A percentile compares a stretch with the other conserved stretches of the same genome.
These are phyloP conservation scores for Mycena crocata DNA, from an alignment of 768 basidiomycete genomes.

Conservation along the genomic window DNA sequence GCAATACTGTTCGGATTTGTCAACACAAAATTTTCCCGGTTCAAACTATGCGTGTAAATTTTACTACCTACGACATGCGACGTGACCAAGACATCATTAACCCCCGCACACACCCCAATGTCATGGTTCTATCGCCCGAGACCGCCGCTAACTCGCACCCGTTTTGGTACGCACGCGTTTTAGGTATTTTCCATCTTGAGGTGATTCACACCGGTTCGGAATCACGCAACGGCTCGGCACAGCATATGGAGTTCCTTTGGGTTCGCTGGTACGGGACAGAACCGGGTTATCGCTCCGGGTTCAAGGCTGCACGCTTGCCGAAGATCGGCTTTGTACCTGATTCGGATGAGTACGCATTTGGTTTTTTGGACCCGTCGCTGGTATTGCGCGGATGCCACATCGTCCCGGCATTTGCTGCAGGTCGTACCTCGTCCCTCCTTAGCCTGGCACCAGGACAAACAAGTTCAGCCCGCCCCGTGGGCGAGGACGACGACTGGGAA, in stretches of 20 bases:
- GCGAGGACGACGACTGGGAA: slow-evolving; percentile 41
- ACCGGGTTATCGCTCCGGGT: slow-evolving; percentile 27
- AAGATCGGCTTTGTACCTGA: slow-evolving; percentile 42
- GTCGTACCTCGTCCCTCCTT: slow-evolving; percentile 26
- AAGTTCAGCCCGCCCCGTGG: slow-evolving; percentile 27
- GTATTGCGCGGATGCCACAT: slow-evolving; percentile 49
- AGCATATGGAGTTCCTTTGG: slow-evolving; percentile 43
- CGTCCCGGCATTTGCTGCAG: slow-evolving; percentile 46
- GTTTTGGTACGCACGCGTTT: too few relatives aligned
- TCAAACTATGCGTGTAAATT: slow-evolving; percentile 45
- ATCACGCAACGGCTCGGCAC: not conserved
- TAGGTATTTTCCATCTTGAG: slow-evolving; percentile 40
- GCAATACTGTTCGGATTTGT: slow-evolving; percentile 31
- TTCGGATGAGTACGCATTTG: slow-evolving; percentile 42
- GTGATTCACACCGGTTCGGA: slow-evolving; percentile 40
- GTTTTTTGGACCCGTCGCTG: slow-evolving; percentile 51
- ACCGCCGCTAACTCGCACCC: slow-evolving; percentile 24
- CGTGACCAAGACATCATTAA: slow-evolving; percentile 47
- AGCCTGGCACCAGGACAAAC: slow-evolving; percentile 11
- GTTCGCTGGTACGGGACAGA: slow-evolving; percentile 40
- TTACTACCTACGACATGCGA: slow-evolving; percentile 50
- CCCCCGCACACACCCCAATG: slow-evolving; percentile 35
- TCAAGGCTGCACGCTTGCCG: slow-evolving; percentile 36
- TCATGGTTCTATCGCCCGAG: slow-evolving; percentile 38
- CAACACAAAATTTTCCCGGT: slow-evolving; percentile 43